These are phyloP conservation scores for Massariosphaeria phaeospora DNA, from an alignment of 495 filamentous ascomycete species.

Conservation along the genomic window DNA sequence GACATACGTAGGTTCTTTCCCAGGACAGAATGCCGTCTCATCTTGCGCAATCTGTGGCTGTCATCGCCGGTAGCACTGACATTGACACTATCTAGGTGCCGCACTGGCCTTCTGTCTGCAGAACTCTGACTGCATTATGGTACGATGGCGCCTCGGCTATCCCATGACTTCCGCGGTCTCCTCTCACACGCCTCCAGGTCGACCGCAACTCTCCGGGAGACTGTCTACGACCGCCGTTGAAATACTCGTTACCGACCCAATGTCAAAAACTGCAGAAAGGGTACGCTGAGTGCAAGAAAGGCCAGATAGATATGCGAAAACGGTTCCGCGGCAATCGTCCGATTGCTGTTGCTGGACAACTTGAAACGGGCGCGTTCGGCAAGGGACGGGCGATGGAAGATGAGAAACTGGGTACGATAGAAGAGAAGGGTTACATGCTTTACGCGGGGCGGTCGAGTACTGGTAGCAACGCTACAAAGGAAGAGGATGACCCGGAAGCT, in stretches of 20 bases:
- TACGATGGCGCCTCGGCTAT: background rate
- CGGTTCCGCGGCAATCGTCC: conserved; percentile 95
- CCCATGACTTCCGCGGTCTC: background rate
- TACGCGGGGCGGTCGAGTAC: conserved; percentile 28
- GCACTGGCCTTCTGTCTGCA: conserved; percentile 92
- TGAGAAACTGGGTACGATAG: conserved; percentile 21
- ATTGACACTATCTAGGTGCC: conserved; percentile 53
- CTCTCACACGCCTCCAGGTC: conserved; percentile 37
- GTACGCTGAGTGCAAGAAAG: conserved; percentile 91
- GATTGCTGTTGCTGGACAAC: conserved; percentile 59
- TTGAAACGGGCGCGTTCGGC: conserved; percentile 49
- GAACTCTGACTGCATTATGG: conserved; percentile 90
- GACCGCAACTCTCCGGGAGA: conserved; percentile 79
- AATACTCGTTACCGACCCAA: conserved; percentile 70
- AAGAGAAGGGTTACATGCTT: conserved; percentile 33
- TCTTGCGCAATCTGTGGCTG: no score
- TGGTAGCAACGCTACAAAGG: conserved; percentile 9
- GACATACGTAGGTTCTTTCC: conserved; percentile 71
- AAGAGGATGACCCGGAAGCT: conserved; percentile 19
- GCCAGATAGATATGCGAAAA: conserved; percentile 98
- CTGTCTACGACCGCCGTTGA: conserved; percentile 75
- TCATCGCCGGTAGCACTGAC: no score
- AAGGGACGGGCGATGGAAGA: conserved; percentile 47
- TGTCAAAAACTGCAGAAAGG: conserved; percentile 92
- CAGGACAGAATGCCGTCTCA: no score